Conservation (phyloP, 805 yeast genomes). For the Candida chilensis region DNA sequence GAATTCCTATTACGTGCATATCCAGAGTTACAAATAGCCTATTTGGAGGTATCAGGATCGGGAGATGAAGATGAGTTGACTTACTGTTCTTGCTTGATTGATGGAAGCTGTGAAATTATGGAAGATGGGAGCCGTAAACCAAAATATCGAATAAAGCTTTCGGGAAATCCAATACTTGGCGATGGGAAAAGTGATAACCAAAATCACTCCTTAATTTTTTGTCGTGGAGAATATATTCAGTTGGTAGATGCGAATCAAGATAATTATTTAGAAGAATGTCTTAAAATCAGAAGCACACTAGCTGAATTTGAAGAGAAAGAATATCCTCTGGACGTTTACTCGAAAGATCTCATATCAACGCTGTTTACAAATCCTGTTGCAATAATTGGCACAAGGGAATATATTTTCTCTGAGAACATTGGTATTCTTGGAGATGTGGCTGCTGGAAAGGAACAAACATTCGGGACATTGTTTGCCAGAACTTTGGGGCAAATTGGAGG, state of each 20-base stretch:
- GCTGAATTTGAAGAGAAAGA: slow-evolving; percentile 64
- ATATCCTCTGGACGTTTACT: slow-evolving; percentile 6
- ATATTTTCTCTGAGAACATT: slow-evolving; percentile 73
- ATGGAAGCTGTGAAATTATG: slow-evolving; percentile 55
- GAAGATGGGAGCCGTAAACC: slow-evolving; percentile 53
- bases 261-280: slow-evolving; percentile 73
- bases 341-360: slow-evolving; percentile 4
- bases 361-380: slow-evolving; percentile 51
- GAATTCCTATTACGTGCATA: slow-evolving; percentile 54
- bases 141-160: slow-evolving; percentile 52
- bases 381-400: slow-evolving; percentile 77
- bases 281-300: slow-evolving; percentile 65
- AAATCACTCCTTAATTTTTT: slow-evolving; percentile 64
- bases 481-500: slow-evolving; percentile 79
- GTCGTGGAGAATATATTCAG: slow-evolving; percentile 76
- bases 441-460: slow-evolving; percentile 84
- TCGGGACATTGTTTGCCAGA: slow-evolving; percentile 78
- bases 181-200: slow-evolving; percentile 85
- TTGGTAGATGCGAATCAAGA: slow-evolving; percentile 81
- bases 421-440: slow-evolving; percentile 82
- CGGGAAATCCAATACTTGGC: slow-evolving; percentile 78
- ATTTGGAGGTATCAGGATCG: slow-evolving; percentile 43
- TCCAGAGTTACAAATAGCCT: slow-evolving; percentile 60
- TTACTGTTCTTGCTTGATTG: slow-evolving; percentile 61
- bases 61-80: slow-evolving; percentile 31